Base-by-base conservation (phyloP, 164 flowering plant species). In the Annona cherimola region DNA sequence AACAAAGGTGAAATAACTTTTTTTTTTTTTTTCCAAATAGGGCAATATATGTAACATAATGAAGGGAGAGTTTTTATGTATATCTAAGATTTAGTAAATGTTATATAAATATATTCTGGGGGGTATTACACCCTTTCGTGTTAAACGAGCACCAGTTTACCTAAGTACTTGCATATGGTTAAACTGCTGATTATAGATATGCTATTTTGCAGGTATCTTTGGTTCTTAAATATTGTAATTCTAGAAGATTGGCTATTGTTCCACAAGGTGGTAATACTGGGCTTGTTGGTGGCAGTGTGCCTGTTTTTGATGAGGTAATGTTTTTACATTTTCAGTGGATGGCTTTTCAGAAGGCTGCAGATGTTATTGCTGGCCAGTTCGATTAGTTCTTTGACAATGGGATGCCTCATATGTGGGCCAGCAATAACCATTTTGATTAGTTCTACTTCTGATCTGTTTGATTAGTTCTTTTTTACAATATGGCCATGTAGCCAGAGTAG, bases 201-300 rank as follows among this genome's bases (percentile, higher is more conserved):
- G 26, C 54, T 54, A 43, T n/a, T 44, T 63, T 79, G 66, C 84
- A 95, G 99, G 90, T 95, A 8, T 89, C 98, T 63, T 86, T 82
- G 76, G 87, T 95, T 79, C 90, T 95, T 63, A 81, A 77, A 44
- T 87, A 93, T 75, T 95, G 99, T 69, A 86, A 89, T 78, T 90
- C 94, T 18, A 91, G 97, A 82, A 54, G 83, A 63, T 76, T 93
- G 80, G 98, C 98, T 71, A 94, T 93, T 83, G 99, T 93, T 77
- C 98, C 99, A 35, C 99, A 95, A 81, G 98, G 99, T 76, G 99
- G 99, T 71, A 95, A 95, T 77, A 91, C 99, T 66, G 93, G 98
- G 69, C 98, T 95, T 71, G 99, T 95, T 6, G 99, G 99, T 75
- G 99, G 99, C 76, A 93, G 99, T 81, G 94, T 93, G 35, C 99